Evolutionary conservation across 73 alveolate species (phyloP).

Genomic region (Paramecium sexaurelia): DNA sequence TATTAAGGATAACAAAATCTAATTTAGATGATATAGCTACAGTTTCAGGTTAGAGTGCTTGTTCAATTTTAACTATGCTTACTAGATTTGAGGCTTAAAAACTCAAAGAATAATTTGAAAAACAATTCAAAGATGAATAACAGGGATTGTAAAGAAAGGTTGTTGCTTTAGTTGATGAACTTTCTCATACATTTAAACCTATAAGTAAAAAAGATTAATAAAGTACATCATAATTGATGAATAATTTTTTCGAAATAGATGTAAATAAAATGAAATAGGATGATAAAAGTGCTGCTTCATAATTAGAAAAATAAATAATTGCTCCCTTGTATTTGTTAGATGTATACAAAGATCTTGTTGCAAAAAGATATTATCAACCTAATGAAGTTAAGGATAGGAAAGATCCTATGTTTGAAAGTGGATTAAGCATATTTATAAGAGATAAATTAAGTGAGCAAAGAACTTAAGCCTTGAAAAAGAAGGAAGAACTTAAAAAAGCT

Average conservation of each 20-base stretch:
- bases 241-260: slow-evolving; percentile 35
- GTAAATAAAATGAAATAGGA: slow-evolving; percentile 1
- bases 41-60: slow-evolving; percentile 11
- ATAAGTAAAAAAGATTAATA: slow-evolving; percentile 19
- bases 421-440: slow-evolving; percentile 32
- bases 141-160: not conserved
- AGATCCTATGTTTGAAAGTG: slow-evolving; percentile 52
- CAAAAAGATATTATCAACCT: slow-evolving; percentile 23
- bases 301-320: slow-evolving; percentile 19
- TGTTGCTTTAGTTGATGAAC: not conserved
- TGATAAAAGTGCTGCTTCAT: not conserved
- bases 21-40: not conserved
- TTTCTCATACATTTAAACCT: not conserved
- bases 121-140: not conserved
- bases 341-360: slow-evolving; percentile 23
- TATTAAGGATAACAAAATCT: not conserved
- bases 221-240: not conserved
- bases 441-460: slow-evolving; percentile 25
- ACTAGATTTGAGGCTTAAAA: slow-evolving; percentile 38
- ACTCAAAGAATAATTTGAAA: slow-evolving; percentile 13
- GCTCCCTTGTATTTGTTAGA: slow-evolving; percentile 52
- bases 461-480: not conserved
- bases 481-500: not conserved
- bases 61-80: not conserved
- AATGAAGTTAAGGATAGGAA: slow-evolving; percentile 49